Conservation (phyloP, 2,329 filamentous ascomycete species). For the Sporothrix luriei region DNA sequence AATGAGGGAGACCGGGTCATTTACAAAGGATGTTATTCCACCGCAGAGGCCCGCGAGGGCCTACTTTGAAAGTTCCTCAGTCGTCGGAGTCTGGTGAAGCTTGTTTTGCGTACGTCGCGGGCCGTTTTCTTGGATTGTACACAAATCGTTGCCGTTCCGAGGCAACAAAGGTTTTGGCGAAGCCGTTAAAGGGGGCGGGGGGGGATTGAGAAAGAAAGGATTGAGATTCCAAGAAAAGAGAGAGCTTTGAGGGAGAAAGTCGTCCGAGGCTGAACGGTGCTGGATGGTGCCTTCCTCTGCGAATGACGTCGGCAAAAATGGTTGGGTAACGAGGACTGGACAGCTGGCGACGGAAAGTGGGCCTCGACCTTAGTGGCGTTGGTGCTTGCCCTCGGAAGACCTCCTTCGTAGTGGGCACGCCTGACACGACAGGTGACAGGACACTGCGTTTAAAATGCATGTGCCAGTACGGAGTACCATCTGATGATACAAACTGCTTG, state of each 20-base stretch:
- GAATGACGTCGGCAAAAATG: conserved; percentile 29
- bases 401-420: too few species aligned
- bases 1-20: not conserved
- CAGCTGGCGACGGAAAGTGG: conserved; percentile 16
- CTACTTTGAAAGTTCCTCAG: not conserved
- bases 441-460: not conserved
- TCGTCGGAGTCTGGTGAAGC: not conserved
- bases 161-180: not conserved
- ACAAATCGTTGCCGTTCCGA: not conserved
- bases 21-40: conserved; percentile 14
- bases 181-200: too few species aligned
- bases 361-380: not conserved
- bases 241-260: not conserved
- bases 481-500: not conserved
- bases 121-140: not conserved
- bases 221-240: not conserved
- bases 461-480: not conserved
- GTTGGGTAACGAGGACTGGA: conserved; percentile 6
- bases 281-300: conserved; percentile 3
- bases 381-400: not conserved
- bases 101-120: not conserved
- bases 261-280: not conserved
- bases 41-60: conserved; percentile 2
- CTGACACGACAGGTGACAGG: too few species aligned
- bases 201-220: too few species aligned